Conservation (phyloP, 2,329 filamentous ascomycete genomes). For the Hypoxylon sp. region DNA sequence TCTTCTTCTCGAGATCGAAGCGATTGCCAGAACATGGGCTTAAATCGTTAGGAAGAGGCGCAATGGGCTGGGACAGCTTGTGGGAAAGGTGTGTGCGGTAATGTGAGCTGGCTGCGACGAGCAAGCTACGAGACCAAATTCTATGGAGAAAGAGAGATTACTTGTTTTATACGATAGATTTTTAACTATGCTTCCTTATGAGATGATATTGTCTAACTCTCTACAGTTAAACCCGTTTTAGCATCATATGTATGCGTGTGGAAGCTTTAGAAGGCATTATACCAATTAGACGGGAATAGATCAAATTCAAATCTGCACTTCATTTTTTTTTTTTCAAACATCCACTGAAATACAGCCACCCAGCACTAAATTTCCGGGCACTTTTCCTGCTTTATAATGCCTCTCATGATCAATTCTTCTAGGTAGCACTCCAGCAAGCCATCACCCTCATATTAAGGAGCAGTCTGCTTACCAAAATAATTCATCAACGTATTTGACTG, state of each 20-base stretch:
- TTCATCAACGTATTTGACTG: constrained; percentile 64
- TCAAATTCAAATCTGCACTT: no score
- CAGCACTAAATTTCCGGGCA: no score
- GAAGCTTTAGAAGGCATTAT: no score
- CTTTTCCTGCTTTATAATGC: neutral
- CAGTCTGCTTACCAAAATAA: constrained; percentile 58
- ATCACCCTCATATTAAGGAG: no score
- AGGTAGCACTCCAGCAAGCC: no score
- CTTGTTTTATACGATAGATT: constrained; percentile 3
- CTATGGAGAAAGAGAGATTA: constrained; percentile 1
- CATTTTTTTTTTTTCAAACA: no score
- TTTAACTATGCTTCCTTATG: neutral
- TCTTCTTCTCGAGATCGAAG: neutral
- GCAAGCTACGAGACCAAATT: constrained; percentile 2
- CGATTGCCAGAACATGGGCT: constrained; percentile 15
- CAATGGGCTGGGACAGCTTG: constrained; percentile 23
- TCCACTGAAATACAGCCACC: no score
- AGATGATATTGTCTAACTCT: constrained; percentile 2
- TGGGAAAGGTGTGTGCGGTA: constrained; percentile 25
- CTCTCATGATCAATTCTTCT: no score
- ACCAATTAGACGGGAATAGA: no score
- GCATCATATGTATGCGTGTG: no score
- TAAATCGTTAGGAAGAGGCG: constrained; percentile 31
- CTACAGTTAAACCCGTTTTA: no score
- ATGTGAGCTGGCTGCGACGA: constrained; percentile 23